Evolutionary conservation across 768 basidiomycete genomes (phyloP), one percentile per base, ranked within the genome.

Genomic region (Symmetrospora coprosmae): DNA sequence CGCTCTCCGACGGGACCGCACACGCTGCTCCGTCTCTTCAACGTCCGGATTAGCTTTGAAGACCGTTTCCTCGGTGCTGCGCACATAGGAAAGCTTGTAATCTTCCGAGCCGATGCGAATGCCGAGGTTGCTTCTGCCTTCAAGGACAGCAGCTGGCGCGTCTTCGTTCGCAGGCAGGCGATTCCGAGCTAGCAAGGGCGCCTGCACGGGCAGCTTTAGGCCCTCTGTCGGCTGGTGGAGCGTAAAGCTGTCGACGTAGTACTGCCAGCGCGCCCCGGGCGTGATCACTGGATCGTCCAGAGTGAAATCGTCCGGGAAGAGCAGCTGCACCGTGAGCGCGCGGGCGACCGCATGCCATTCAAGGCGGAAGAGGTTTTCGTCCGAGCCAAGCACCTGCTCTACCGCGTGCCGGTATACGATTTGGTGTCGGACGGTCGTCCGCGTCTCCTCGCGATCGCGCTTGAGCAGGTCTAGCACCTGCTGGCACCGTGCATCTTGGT

Each of bases 401-500:
- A 73, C 75, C 37, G 72, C 71, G 71, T 75, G 72, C 7, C 76
- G 66, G 62, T 76, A 76, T 1, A 74, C 74, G 64, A 78, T 76
- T 65, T 76, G 75, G 60, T 71, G 69, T 13, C 67, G 66, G 2
- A 70, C 52, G 2, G 71, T 70, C 1, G 71, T 73, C 9, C 60
- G 58, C 30, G 49, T 60, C 16, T 49, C 45, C 0, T 62, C 61
- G 35, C 68, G 59, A 41, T 69, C 70, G 35, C 62, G 58, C 56
- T 66, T 66, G 41, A 69, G 64, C 4, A 69, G 49, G 16, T 62
- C 41, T 13, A 67, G 60, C 55, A 71, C 81, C 56, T 96, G 90
- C 70, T 89, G 88, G 62, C 85, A 88, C 72, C 84, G 86, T 74
- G 79, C 77, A 71, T 97, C 91, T 33, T 80, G 80, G 55, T 88